These are phyloP conservation scores for Rhodotorula sp. DNA, from an alignment of 1,284 basidiomycete genomes.

Conservation along the genomic window DNA sequence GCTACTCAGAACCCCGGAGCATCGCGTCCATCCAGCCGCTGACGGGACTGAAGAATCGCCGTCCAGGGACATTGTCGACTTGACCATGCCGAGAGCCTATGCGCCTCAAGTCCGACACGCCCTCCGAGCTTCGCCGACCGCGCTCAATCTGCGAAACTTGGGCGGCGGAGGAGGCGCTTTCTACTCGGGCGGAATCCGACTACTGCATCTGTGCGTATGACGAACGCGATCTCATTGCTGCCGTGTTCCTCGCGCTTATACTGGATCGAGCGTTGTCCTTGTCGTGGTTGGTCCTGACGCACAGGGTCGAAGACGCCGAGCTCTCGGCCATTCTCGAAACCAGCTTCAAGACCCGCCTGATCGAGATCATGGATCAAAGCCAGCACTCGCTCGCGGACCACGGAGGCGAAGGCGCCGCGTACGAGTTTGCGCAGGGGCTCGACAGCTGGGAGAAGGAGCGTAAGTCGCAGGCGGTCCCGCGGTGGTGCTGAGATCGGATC, in stretches of 20 bases:
- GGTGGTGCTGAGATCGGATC: background rate
- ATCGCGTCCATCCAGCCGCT: background rate
- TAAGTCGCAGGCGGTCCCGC: conserved; percentile 15
- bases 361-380: conserved; percentile 47
- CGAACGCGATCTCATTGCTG: background rate
- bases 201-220: conserved; percentile 10
- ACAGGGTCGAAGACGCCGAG: conserved; percentile 43
- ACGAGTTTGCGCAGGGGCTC: conserved; percentile 44
- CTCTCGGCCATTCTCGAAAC: conserved; percentile 39
- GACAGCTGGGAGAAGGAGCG: conserved; percentile 48
- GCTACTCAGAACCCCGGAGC: background rate
- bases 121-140: conserved; percentile 41
- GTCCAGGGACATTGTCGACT: conserved; percentile 42
- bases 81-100: conserved; percentile 45
- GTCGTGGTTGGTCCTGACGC: background rate
- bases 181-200: conserved; percentile 41
- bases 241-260: background rate
- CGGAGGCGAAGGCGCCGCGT: conserved; percentile 41
- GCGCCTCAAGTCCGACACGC: conserved; percentile 44
- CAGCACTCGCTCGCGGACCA: conserved; percentile 43
- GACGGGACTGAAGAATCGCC: background rate
- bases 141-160: conserved; percentile 45
- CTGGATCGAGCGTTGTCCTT: background rate
- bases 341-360: conserved; percentile 42
- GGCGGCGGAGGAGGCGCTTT: conserved; percentile 45